Evolutionary conservation across 1,284 basidiomycete species (phyloP).

Genomic region (Irpex sp.): DNA sequence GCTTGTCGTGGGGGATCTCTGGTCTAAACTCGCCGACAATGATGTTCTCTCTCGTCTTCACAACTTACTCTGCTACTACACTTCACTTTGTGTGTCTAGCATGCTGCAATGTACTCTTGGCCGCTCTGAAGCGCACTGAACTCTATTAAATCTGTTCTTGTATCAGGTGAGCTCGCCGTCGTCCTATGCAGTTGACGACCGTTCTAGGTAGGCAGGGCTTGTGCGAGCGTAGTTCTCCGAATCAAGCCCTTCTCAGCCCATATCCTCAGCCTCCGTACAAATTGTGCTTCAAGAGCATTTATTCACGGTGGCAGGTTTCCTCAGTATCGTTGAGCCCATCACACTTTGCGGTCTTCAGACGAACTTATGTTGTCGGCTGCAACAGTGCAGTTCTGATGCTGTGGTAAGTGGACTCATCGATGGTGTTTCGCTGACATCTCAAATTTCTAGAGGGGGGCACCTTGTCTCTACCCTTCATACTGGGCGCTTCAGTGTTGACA

Average conservation of each 20-base stretch:
- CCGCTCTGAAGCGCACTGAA: no score
- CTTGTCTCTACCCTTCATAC: background rate
- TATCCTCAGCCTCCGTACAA: background rate
- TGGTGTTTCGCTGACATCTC: background rate
- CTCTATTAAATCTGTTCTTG: no score
- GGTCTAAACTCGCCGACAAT: background rate
- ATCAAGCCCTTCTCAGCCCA: constrained; percentile 18
- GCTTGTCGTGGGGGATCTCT: constrained; percentile 23
- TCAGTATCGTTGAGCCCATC: no score
- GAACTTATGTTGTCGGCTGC: no score
- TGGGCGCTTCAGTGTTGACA: background rate
- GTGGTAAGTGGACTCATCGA: background rate
- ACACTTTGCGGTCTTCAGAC: no score
- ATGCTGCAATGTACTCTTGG: background rate
- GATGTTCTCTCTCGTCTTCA: background rate
- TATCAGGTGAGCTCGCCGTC: background rate
- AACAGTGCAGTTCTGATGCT: no score
- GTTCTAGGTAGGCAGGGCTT: constrained; percentile 13
- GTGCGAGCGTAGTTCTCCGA: constrained; percentile 35
- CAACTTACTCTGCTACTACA: background rate
- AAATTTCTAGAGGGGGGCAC: background rate
- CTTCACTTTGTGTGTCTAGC: background rate
- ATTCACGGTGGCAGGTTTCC: no score
- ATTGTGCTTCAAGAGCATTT: background rate
- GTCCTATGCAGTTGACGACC: background rate